A percentile compares a stretch with the other conserved stretches of the same genome.
Evolutionary conservation across 202 grass and related monocot genomes (phyloP).

Genomic region (Thinopyrum obtusiflorum): DNA sequence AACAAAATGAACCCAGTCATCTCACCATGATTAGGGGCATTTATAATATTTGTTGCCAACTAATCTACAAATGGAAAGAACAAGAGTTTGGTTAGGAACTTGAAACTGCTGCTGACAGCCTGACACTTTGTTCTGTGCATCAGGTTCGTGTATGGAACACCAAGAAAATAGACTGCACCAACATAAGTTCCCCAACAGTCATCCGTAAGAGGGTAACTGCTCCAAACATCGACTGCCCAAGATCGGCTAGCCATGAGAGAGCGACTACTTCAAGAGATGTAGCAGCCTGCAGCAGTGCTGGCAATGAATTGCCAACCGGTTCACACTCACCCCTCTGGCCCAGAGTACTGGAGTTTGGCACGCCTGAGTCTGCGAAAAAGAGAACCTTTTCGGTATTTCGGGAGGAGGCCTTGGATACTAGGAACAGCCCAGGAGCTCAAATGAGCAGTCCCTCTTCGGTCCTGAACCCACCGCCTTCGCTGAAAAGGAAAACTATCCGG

Average conservation of each 20-base stretch:
- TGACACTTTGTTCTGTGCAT: constrained; percentile 10
- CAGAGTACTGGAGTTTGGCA: constrained; percentile 66
- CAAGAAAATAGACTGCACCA: constrained; percentile 50
- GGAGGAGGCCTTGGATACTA: constrained; percentile 36
- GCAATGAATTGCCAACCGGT: constrained; percentile 8
- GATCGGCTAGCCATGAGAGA: constrained; percentile 32
- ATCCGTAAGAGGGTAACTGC: constrained; percentile 74
- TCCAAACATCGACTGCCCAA: constrained; percentile 45
- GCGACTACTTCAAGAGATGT: constrained; percentile 35
- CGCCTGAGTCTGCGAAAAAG: constrained; percentile 71
- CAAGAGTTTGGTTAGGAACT: constrained; percentile 2
- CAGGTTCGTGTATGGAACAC: constrained; percentile 87
- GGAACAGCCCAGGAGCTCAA: constrained; percentile 45
- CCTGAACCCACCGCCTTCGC: constrained; percentile 73
- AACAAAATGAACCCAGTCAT: neutral
- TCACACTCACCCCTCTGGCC: constrained; percentile 47
- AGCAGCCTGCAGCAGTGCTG: constrained; percentile 21
- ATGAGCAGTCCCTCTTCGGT: constrained; percentile 74
- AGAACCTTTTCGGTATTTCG: constrained; percentile 57
- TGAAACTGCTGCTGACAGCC: neutral
- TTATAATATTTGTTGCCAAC: neutral
- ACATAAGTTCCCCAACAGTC: constrained; percentile 54
- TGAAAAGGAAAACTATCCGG: constrained; percentile 89
- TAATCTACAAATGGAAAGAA: neutral
- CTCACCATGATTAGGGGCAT: neutral